Evolutionary conservation across 2,329 filamentous ascomycete species (phyloP), one percentile per base, ranked within the genome.

Genomic region (Apiospora saccharicola): DNA sequence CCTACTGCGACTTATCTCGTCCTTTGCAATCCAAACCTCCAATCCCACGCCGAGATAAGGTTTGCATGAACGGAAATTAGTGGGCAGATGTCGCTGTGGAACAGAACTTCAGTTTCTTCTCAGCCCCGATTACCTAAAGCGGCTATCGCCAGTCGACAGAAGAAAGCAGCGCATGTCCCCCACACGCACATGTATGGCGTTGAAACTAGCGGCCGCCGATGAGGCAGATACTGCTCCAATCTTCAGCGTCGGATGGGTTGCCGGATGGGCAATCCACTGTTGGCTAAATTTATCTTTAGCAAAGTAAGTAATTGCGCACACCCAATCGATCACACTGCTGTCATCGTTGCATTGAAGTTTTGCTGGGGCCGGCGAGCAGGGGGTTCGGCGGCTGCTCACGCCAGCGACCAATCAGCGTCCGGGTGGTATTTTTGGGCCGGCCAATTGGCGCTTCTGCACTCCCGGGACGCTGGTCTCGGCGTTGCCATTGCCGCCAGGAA

Each of bases 391-490:
- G 57, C n/a, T 64, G 57, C 57, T n/a, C 19, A 41, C 34, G 57
- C 57, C 30, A 41, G 10, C 19, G 8, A 22, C 57, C 57, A 64
- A 64, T 64, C 57, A 64, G 10, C 19, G 4, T 24, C 34, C 19
- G 41, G 57, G 57, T 64, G 57, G 19, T 64, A 64, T 64, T 64
- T 64, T 64, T 64, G 34, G 57, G 57, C 57, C 34, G 30, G 57
- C 57, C 57, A 64, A 64, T 64, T 22, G n/a, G 34, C 34, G 10
- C 13, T 64, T 6, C 34, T 14, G 53, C 34, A 22, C 57, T 41
- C 19, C 57, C n/a, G 51, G 26, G 30, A 37, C 53, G 19, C 16
- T 61, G 26, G 16, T 61, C 53, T 61, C 53, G 26, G 30, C 53
- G 30, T 64, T 22, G 19, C 57, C 57, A n/a, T 64, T 41, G 34